Percentiles rank a stretch among this genome's conserved stretches.
Conservation (phyloP, 768 basidiomycete genomes). For the Boletus vinaceobasis region DNA sequence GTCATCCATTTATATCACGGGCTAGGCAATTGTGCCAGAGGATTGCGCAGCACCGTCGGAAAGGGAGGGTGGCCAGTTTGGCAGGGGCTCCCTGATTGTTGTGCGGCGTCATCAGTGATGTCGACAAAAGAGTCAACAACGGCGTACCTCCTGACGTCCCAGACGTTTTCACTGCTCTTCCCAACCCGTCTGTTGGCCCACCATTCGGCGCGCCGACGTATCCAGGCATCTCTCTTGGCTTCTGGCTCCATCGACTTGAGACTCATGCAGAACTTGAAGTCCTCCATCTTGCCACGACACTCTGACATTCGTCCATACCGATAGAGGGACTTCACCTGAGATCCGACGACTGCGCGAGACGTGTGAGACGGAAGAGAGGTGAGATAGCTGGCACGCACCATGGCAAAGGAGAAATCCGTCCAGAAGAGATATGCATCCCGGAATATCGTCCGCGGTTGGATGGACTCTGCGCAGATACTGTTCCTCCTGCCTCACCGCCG, state of each 20-base stretch:
- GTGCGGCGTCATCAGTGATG: not conserved
- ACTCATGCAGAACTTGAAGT: conserved; percentile 94
- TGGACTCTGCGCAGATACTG: conserved; percentile 60
- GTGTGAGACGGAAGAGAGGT: conserved; percentile 10
- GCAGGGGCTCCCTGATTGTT: conserved; percentile 18
- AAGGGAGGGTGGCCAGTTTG: conserved; percentile 29
- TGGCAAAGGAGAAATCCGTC: conserved; percentile 72
- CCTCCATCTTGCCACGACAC: conserved; percentile 77
- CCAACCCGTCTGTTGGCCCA: conserved; percentile 77
- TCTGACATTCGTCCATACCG: conserved; percentile 72
- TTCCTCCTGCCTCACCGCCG: conserved; percentile 64
- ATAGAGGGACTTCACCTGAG: conserved; percentile 83
- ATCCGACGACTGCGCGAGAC: conserved; percentile 56
- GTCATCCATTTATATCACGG: not conserved
- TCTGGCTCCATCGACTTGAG: conserved; percentile 77
- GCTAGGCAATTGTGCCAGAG: conserved; percentile 23
- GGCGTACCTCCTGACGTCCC: conserved; percentile 81
- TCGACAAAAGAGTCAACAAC: not conserved
- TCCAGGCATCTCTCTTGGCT: conserved; percentile 78
- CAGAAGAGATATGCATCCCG: conserved; percentile 74
- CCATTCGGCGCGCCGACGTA: conserved; percentile 86
- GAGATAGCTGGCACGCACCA: conserved; percentile 37
- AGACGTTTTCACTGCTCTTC: conserved; percentile 92
- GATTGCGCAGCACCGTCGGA: conserved; percentile 18
- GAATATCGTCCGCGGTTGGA: conserved; percentile 76